phyloP scores from a whole-genome alignment of 257 asterid genomes.

The Echites panduratus region DNA sequence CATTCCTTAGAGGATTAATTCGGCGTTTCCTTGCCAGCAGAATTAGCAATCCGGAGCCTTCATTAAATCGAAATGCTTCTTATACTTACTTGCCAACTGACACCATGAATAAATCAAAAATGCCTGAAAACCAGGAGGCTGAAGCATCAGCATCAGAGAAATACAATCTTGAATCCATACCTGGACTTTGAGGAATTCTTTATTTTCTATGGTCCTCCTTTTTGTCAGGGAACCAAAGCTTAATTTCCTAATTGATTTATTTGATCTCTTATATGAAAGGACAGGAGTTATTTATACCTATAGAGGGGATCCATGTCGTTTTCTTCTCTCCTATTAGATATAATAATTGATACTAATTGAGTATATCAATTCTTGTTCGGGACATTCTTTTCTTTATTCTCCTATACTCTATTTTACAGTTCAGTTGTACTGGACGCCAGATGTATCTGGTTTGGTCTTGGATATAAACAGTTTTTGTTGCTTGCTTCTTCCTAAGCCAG shows the following conservation, averaged over 20 bases:
- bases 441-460: not conserved
- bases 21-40: constrained; percentile 97
- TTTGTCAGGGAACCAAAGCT: not conserved
- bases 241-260: constrained; percentile 12
- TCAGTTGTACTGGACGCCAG: not conserved
- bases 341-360: not conserved
- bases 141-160: constrained; percentile 52
- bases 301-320: not conserved
- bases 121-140: constrained; percentile 39
- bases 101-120: constrained; percentile 63
- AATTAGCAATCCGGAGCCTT: constrained; percentile 75
- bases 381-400: not conserved
- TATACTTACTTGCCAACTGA: constrained; percentile 72
- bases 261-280: constrained; percentile 15
- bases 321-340: constrained; percentile 8
- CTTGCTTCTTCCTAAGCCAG: too few relatives aligned
- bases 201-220: constrained; percentile 9
- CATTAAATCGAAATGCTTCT: constrained; percentile 64
- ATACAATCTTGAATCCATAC: constrained; percentile 94
- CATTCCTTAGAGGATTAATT: constrained; percentile 80
- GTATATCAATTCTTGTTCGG: not conserved
- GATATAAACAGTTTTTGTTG: not conserved
- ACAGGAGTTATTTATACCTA: not conserved
- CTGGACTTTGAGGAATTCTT: constrained; percentile 77
- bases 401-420: not conserved